Conservation (phyloP, 164 flowering plant species). For the Pachysandra terminalis region DNA sequence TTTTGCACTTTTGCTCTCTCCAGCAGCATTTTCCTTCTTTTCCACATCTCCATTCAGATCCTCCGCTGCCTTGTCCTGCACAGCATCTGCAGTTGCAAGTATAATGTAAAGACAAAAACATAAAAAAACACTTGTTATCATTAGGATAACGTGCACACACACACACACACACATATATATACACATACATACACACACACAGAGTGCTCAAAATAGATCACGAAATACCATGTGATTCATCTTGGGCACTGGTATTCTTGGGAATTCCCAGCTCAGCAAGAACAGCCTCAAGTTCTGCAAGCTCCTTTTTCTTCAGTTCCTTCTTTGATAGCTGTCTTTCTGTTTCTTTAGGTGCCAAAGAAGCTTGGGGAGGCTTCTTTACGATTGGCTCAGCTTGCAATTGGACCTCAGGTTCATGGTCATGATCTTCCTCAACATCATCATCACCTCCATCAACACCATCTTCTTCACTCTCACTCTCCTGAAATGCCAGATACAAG, state of each 20-base stretch:
- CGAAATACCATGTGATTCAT: conserved; percentile 44
- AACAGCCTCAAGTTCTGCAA: conserved; percentile 85
- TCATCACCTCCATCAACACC: conserved; percentile 68
- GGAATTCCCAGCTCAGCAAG: conserved; percentile 70
- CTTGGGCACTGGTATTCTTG: conserved; percentile 36
- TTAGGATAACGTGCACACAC: background rate
- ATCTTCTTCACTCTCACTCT: conserved; percentile 88
- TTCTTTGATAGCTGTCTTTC: conserved; percentile 95
- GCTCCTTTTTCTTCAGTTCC: conserved; percentile 81
- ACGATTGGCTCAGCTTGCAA: conserved; percentile 37
- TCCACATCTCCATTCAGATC: conserved; percentile 39
- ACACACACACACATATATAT: background rate
- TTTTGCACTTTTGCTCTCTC: conserved; percentile 64
- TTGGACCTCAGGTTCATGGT: conserved; percentile 50
- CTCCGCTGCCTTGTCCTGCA: conserved; percentile 45
- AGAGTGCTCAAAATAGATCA: background rate
- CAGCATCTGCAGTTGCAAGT: conserved; percentile 25
- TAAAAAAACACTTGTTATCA: background rate
- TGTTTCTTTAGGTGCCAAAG: conserved; percentile 54
- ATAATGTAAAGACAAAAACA: background rate
- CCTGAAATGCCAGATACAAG: conserved; percentile 37
- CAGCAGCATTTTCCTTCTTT: conserved; percentile 51
- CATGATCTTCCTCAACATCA: conserved; percentile 68
- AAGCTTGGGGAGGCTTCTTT: conserved; percentile 41
- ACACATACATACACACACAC: background rate